These are phyloP conservation scores for Cystobasidiaceae sp. DNA, from an alignment of 1,284 basidiomycete genomes.

Conservation along the genomic window DNA sequence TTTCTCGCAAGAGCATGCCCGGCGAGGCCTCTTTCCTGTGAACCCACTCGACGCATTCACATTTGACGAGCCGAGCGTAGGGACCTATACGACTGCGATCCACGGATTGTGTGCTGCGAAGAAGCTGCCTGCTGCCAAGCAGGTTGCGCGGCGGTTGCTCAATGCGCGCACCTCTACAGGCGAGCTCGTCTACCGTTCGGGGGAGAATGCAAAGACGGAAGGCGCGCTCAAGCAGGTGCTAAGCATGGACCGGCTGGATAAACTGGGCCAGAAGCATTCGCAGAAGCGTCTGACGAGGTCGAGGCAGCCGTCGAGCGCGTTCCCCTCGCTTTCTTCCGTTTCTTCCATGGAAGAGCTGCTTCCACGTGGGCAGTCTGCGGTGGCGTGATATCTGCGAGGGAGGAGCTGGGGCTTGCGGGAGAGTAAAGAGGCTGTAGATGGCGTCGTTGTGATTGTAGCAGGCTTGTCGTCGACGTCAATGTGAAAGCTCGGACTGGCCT, in stretches of 20 bases:
- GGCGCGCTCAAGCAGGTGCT: not conserved
- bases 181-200: not conserved
- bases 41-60: not conserved
- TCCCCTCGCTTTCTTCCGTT: no score
- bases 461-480: no score
- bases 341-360: no score
- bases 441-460: no score
- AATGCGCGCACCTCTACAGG: constrained; percentile 1
- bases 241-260: constrained; percentile 9
- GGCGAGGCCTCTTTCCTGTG: not conserved
- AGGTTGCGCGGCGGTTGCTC: constrained; percentile 1
- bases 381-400: no score
- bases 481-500: no score
- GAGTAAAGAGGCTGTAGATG: no score
- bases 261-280: no score
- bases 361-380: no score
- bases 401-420: no score
- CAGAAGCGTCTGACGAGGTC: no score
- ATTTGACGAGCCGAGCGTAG: constrained; percentile 3
- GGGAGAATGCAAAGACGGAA: not conserved
- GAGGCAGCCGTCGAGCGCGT: no score
- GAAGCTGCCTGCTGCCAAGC: not conserved
- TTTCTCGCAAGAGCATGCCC: not conserved
- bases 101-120: constrained; percentile 1
- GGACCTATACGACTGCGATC: constrained; percentile 20